These are phyloP conservation scores for Malassezia brasiliensis DNA, from an alignment of 1,284 basidiomycete species.

Conservation along the genomic window DNA sequence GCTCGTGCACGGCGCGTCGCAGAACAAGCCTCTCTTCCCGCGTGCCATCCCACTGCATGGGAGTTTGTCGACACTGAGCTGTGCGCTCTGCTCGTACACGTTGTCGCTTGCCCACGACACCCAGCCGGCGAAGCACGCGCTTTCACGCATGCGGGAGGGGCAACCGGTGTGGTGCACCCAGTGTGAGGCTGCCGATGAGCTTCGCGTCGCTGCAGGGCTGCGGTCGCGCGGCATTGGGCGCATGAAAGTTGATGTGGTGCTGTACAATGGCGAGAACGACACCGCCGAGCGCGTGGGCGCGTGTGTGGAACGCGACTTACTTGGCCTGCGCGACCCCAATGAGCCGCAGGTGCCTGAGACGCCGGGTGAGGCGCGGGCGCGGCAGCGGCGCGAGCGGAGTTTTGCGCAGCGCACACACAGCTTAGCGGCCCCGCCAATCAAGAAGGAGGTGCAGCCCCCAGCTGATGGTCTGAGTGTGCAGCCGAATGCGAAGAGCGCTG, in stretches of 20 bases:
- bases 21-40: constrained; percentile 50
- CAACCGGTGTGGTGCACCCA: constrained; percentile 67
- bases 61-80: constrained; percentile 67
- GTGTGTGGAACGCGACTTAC: constrained; percentile 42
- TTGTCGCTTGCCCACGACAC: constrained; percentile 23
- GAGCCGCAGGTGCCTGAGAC: constrained; percentile 42
- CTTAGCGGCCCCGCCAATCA: neutral
- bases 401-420: neutral
- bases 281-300: constrained; percentile 62
- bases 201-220: constrained; percentile 65
- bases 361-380: constrained; percentile 24
- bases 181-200: constrained; percentile 62
- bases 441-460: neutral
- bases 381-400: constrained; percentile 22
- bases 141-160: constrained; percentile 50
- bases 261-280: constrained; percentile 85
- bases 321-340: constrained; percentile 41
- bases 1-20: constrained; percentile 21
- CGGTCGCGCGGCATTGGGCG: constrained; percentile 70
- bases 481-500: constrained; percentile 13
- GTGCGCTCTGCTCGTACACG: constrained; percentile 65
- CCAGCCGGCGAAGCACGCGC: constrained; percentile 22
- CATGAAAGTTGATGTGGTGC: constrained; percentile 73
- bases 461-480: constrained; percentile 3
- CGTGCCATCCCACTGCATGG: constrained; percentile 85